phyloP scores from a whole-genome alignment of 768 basidiomycete species.

The Naganishia randhawae region DNA sequence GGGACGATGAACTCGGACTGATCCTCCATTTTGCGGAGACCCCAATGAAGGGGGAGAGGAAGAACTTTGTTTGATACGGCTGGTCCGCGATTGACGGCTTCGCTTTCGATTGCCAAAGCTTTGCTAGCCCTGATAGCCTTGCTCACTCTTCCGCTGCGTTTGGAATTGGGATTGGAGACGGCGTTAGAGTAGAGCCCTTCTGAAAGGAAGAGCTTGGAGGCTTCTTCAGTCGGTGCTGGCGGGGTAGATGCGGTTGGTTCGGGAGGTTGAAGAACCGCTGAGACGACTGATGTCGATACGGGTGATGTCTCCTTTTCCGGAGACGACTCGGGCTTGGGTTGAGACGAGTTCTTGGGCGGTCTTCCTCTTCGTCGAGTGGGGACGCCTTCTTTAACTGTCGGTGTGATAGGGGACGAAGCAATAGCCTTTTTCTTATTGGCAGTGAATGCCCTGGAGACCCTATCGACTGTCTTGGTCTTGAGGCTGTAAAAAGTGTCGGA shows the following conservation, averaged over 20 bases:
- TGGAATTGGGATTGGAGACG: slow-evolving; percentile 14
- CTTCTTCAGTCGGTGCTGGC: not conserved
- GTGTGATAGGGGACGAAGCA: not conserved
- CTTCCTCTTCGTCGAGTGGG: not conserved
- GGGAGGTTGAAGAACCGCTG: not conserved
- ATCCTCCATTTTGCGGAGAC: slow-evolving; percentile 32
- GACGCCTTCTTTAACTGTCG: not conserved
- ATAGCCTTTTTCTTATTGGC: not conserved
- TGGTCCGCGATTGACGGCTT: not conserved
- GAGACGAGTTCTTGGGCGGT: not conserved
- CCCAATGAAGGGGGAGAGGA: slow-evolving; percentile 25
- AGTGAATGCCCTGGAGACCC: not conserved
- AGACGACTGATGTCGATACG: slow-evolving; percentile 6
- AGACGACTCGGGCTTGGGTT: slow-evolving; percentile 2
- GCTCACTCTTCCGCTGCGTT: slow-evolving; percentile 5
- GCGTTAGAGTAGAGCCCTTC: slow-evolving; percentile 21
- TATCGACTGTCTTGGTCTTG: slow-evolving; percentile 3
- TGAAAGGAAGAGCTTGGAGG: slow-evolving; percentile 1
- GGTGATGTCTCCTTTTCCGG: slow-evolving; percentile 16
- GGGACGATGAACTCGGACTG: slow-evolving; percentile 43
- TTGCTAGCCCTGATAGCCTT: slow-evolving; percentile 17
- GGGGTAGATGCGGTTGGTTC: not conserved
- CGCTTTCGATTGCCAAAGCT: slow-evolving; percentile 11
- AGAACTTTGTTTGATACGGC: slow-evolving; percentile 1
- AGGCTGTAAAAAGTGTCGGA: slow-evolving; percentile 2